Base-by-base conservation (phyloP, 108 stramenopile genomes). In the Fragilariopsis cylindrus region DNA sequence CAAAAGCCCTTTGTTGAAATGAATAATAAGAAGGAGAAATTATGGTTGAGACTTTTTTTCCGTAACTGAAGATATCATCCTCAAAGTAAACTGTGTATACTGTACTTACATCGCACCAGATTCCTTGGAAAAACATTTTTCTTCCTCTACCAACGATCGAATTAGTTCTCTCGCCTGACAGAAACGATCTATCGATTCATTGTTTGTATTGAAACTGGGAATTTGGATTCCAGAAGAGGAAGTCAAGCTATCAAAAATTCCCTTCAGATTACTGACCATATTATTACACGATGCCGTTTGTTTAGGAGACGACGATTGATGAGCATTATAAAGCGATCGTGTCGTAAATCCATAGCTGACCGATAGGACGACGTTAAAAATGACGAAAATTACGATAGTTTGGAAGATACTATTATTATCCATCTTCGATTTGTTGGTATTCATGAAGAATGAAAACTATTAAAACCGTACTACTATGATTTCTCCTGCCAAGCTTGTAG, bases 31-130 rank as follows among this genome's bases (percentile, higher is more conserved):
- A 21, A 21, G 21, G 21, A 21, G 21, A 21, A 21, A 21, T 21
- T 70, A 58, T 11, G 87, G 85, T 16, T 87, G 87, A 0, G 65
- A 91, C 56, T 76, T 19, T 62, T 88, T 77, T 47, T 90, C 84
- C 69, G 73, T 1, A 42, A 71, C 21, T 21, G 21, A 21, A 21
- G 21, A 21, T 21, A 21, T 21, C 21, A 21, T 21, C 21, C 1
- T 21, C 21, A 21, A 21, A 21, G 21, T 21, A 21, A 21, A 21
- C 1, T 21, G 21, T 21, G 21, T 21, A 21, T 21, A 21, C 21
- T 21, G 1, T 21, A 21, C 21, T 21, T 21, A 21, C 21, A 71
- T 52, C 4, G 86, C 86, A 21, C 89, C 89, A 0, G 74, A 64
- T 49, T 79, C 74, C 3, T 80, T 82, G 1, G 76, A 66, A 73